These are phyloP conservation scores for Hysterangium stoloniferum DNA, from an alignment of 768 basidiomycete genomes.

Conservation along the genomic window DNA sequence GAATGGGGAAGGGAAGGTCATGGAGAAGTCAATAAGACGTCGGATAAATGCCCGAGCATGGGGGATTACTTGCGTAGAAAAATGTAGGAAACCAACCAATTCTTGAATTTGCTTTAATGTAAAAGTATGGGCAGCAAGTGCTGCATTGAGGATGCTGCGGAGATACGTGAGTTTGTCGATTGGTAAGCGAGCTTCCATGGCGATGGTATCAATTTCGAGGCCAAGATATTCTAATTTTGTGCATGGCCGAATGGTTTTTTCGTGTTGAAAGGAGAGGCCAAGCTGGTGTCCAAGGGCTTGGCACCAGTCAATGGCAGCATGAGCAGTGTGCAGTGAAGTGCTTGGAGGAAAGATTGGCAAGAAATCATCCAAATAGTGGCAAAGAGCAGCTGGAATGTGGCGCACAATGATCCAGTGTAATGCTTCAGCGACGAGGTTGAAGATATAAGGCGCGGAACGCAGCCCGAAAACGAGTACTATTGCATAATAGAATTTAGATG, in stretches of 20 bases:
- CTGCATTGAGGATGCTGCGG: conserved; percentile 15
- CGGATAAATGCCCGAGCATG: conserved; percentile 22
- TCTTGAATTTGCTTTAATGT: conserved; percentile 25
- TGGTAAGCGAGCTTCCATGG: conserved; percentile 29
- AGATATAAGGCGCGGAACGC: conserved; percentile 30
- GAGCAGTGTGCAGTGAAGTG: background rate
- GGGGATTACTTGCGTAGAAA: conserved; percentile 29
- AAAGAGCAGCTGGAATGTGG: conserved; percentile 25
- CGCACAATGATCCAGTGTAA: conserved; percentile 34
- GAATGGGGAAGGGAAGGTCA: conserved; percentile 20
- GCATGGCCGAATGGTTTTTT: conserved; percentile 20
- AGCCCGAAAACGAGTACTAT: conserved; percentile 28
- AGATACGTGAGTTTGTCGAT: conserved; percentile 25
- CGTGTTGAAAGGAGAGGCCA: conserved; percentile 24
- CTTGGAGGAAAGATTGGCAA: conserved; percentile 13
- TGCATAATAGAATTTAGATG: conserved; percentile 21
- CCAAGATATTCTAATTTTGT: conserved; percentile 18
- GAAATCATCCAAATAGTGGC: conserved; percentile 32
- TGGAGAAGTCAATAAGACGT: conserved; percentile 23
- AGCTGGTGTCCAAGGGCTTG: conserved; percentile 21
- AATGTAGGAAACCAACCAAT: conserved; percentile 28
- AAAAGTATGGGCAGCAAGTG: conserved; percentile 16
- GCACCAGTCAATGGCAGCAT: conserved; percentile 24
- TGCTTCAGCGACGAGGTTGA: conserved; percentile 32
- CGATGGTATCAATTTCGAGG: conserved; percentile 14